A percentile compares a stretch with the other conserved stretches of the same genome.
These are phyloP conservation scores for Teratosphaeria zuluensis DNA, from an alignment of 2,329 filamentous ascomycete genomes.

Conservation along the genomic window DNA sequence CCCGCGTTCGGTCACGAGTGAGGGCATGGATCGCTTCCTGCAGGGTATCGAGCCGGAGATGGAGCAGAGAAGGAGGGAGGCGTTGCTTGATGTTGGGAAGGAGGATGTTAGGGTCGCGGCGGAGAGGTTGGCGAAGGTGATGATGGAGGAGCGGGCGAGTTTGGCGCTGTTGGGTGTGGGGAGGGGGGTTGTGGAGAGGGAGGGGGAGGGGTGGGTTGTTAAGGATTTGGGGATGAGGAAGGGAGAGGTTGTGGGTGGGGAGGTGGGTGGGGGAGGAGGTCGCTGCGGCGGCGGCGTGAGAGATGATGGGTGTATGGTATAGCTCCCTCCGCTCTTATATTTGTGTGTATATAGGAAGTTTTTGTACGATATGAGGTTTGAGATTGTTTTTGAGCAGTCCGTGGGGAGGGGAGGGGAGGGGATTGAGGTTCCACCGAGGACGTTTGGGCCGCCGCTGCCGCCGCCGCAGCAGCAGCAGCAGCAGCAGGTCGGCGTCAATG, in stretches of 20 bases:
- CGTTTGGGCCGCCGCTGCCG: slow-evolving; percentile 41
- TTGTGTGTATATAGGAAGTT: background rate
- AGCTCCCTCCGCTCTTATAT: background rate
- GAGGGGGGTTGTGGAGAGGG: slow-evolving; percentile 57
- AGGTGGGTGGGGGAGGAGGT: background rate
- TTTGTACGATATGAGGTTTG: no score
- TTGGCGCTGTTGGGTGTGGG: slow-evolving; percentile 72
- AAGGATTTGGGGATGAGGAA: slow-evolving; percentile 50
- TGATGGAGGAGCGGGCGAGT: slow-evolving; percentile 42
- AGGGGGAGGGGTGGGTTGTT: slow-evolving; percentile 64
- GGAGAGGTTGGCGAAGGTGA: slow-evolving; percentile 58
- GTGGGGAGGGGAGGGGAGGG: no score
- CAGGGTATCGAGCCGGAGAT: slow-evolving; percentile 79
- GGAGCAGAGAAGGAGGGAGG: slow-evolving; percentile 74
- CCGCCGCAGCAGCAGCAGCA: slow-evolving; percentile 36
- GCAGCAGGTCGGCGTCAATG: slow-evolving; percentile 16
- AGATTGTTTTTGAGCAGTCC: no score
- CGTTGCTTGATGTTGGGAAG: slow-evolving; percentile 74
- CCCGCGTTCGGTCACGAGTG: slow-evolving; percentile 73
- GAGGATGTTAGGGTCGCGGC: slow-evolving; percentile 73
- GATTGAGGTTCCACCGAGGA: slow-evolving; percentile 13
- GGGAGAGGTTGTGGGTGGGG: background rate
- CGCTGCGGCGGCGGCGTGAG: background rate
- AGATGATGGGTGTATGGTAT: background rate
- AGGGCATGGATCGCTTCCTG: slow-evolving; percentile 79